Evolutionary conservation across 176 grass and related monocot species (phyloP).

Genomic region (Triticum turgidum): DNA sequence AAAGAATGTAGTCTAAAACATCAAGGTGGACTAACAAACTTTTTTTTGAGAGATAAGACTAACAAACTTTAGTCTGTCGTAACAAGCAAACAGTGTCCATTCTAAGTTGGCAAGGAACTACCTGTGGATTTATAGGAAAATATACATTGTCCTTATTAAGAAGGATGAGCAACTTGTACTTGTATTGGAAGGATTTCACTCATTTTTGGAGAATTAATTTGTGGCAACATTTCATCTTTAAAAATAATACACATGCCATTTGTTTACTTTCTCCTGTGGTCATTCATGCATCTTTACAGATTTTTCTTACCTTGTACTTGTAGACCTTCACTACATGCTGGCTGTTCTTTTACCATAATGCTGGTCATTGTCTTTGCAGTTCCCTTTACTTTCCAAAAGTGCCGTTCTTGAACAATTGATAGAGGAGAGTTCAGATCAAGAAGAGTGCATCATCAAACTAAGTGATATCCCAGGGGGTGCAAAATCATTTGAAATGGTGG

Average conservation of each 20-base stretch:
- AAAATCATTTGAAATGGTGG: conserved; percentile 86
- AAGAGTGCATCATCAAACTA: conserved; percentile 57
- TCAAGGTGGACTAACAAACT: not conserved
- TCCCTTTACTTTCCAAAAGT: conserved; percentile 85
- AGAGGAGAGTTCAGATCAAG: conserved; percentile 57
- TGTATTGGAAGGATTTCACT: not conserved
- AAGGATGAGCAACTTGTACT: not conserved
- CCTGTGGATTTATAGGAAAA: not conserved
- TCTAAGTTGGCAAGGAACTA: not conserved
- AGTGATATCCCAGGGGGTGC: conserved; percentile 64
- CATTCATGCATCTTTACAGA: not conserved
- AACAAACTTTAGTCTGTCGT: not conserved
- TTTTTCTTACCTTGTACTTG: not conserved
- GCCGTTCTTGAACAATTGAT: conserved; percentile 61
- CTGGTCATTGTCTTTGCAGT: conserved; percentile 50
- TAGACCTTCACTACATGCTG: not conserved
- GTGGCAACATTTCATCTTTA: not conserved
- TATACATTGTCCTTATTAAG: not conserved
- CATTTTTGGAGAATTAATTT: not conserved
- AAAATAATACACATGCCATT: not conserved
- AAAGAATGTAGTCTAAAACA: not conserved
- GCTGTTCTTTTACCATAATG: conserved; percentile 11
- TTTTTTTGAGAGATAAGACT: not conserved
- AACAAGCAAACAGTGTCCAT: not conserved
- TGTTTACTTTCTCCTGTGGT: not conserved